Percentiles rank a stretch among this genome's conserved stretches.
phyloP scores from a whole-genome alignment of 2,329 filamentous ascomycete genomes.

The Periconia macrospinosa region DNA sequence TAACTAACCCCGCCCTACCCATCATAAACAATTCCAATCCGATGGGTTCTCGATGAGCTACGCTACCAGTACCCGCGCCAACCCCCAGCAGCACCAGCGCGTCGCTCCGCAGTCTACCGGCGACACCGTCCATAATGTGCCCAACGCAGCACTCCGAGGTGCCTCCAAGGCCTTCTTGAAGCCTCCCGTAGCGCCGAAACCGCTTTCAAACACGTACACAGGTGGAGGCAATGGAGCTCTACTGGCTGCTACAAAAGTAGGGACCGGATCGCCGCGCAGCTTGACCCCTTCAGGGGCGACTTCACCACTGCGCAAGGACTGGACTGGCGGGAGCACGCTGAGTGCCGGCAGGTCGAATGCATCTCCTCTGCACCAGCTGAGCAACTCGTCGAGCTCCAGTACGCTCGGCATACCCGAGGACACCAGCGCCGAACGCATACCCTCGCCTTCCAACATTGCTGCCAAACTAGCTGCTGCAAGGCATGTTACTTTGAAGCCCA shows the following conservation, averaged over 20 bases:
- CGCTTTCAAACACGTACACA: slow-evolving; percentile 43
- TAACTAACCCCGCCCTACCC: slow-evolving; percentile 6
- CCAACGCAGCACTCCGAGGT: slow-evolving; percentile 52
- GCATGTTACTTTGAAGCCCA: slow-evolving; percentile 51
- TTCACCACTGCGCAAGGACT: slow-evolving; percentile 29
- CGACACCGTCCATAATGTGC: slow-evolving; percentile 41
- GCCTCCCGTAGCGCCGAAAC: slow-evolving; percentile 45
- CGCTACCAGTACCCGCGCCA: slow-evolving; percentile 12
- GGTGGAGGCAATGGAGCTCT: slow-evolving; percentile 47
- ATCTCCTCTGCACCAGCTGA: slow-evolving; percentile 24
- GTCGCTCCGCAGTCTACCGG: slow-evolving; percentile 30
- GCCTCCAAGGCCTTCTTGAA: slow-evolving; percentile 53
- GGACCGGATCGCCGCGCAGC: slow-evolving; percentile 26
- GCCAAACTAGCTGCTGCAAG: slow-evolving; percentile 65
- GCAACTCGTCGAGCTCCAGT: slow-evolving; percentile 32
- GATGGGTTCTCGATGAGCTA: slow-evolving; percentile 43
- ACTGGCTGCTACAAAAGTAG: slow-evolving; percentile 49
- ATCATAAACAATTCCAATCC: slow-evolving; percentile 22
- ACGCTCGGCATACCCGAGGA: slow-evolving; percentile 34
- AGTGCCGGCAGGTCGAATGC: slow-evolving; percentile 22
- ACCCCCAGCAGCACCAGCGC: slow-evolving; percentile 28
- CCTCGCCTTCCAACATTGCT: slow-evolving; percentile 64
- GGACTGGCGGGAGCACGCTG: slow-evolving; percentile 33
- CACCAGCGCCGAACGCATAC: slow-evolving; percentile 31
- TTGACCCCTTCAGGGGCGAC: slow-evolving; percentile 14